These are phyloP conservation scores for Ottelia alismoides DNA, from an alignment of 106 monocot species.

Conservation along the genomic window DNA sequence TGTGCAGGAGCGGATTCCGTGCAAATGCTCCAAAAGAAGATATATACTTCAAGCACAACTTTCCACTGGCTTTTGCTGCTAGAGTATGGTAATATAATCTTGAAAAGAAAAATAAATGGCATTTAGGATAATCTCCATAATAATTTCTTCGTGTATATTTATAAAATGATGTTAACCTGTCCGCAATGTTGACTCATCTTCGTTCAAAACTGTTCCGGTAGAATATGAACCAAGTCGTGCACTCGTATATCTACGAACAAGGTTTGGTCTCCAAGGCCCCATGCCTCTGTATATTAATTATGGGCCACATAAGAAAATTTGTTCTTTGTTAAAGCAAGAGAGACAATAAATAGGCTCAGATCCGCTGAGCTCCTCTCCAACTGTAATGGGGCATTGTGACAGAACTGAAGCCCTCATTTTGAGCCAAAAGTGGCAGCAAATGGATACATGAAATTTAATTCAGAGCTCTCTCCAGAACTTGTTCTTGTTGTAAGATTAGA, in stretches of 20 bases:
- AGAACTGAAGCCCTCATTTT: too few species aligned
- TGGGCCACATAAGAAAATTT: too few species aligned
- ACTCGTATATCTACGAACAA: conserved; percentile 78
- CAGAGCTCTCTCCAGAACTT: too few species aligned
- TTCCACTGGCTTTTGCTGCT: conserved; percentile 93
- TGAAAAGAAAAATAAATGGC: conserved; percentile 3
- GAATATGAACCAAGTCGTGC: conserved; percentile 94
- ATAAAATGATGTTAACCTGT: too few species aligned
- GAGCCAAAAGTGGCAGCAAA: too few species aligned
- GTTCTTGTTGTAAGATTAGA: too few species aligned
- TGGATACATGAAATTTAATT: too few species aligned
- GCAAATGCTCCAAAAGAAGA: conserved; percentile 97
- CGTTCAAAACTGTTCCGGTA: conserved; percentile 38
- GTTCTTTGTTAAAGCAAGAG: too few species aligned
- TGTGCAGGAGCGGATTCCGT: conserved; percentile 79
- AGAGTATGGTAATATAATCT: conserved; percentile 97
- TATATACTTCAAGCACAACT: conserved; percentile 94
- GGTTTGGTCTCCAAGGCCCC: conserved; percentile 88
- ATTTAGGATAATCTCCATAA: not conserved
- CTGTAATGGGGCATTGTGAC: too few species aligned
- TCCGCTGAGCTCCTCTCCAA: too few species aligned
- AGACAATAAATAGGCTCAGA: too few species aligned
- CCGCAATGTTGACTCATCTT: conserved; percentile 58
- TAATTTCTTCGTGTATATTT: not conserved
- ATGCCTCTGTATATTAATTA: conserved; percentile 72